phyloP scores from a whole-genome alignment of 129 eudicot genomes.

The Pseudognaphalium luteoalbum region DNA sequence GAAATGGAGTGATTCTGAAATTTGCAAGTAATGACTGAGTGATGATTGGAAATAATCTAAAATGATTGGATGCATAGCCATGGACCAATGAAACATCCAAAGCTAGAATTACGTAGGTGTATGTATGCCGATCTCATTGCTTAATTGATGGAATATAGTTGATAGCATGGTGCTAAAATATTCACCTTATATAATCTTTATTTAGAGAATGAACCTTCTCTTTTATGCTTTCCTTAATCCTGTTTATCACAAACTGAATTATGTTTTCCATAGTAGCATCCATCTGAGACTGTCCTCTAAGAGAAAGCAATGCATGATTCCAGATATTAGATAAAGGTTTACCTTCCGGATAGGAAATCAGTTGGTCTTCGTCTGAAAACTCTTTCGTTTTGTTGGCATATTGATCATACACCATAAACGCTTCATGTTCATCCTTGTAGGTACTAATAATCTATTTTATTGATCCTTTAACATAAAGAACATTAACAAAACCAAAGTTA shows the following conservation, averaged over 20 bases:
- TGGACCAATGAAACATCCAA: not conserved
- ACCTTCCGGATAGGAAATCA: not conserved
- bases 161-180: not conserved
- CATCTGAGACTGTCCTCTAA: not conserved
- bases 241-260: not conserved
- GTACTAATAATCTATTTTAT: too few relatives aligned
- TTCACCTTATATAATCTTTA: not conserved
- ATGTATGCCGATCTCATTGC: not conserved
- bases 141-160: conserved; percentile 4
- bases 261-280: not conserved
- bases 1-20: conserved; percentile 2
- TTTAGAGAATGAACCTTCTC: not conserved
- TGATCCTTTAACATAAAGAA: too few relatives aligned
- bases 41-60: conserved; percentile 2
- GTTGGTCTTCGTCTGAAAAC: not conserved
- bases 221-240: not conserved
- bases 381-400: not conserved
- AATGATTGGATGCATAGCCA: not conserved
- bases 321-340: too few relatives aligned
- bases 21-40: conserved; percentile 5
- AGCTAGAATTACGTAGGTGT: not conserved
- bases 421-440: too few relatives aligned
- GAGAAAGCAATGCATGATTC: not conserved
- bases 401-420: not conserved
- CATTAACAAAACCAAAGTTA: too few relatives aligned